phyloP scores from a whole-genome alignment of 192 early-diverging fungal genomes.

The Funneliformis mosseae region DNA sequence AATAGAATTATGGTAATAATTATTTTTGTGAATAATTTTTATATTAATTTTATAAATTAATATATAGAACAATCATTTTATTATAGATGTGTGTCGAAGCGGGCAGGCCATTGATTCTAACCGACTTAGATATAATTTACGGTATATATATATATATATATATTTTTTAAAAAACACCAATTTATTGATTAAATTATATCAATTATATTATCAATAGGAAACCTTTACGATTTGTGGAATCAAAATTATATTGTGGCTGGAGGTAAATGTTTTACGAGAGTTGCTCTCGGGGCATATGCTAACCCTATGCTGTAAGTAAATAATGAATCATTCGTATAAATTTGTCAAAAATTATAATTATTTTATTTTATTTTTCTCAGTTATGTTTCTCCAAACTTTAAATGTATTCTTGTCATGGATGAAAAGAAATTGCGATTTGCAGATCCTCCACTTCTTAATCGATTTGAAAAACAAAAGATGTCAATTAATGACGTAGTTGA shows the following conservation, averaged over 20 bases:
- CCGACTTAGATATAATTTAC: constrained; percentile 29
- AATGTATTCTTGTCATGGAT: constrained; percentile 18
- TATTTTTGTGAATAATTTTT: no score
- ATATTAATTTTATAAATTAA: background rate
- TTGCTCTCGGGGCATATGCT: constrained; percentile 27
- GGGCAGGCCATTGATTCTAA: constrained; percentile 25
- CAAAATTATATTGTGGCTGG: constrained; percentile 26
- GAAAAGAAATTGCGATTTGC: background rate
- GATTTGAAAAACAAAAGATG: constrained; percentile 21
- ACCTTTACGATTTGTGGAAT: constrained; percentile 31
- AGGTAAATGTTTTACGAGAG: constrained; percentile 13
- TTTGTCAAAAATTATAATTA: background rate
- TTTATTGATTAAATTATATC: no score
- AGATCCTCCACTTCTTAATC: constrained; percentile 6
- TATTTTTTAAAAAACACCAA: no score
- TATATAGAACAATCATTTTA: background rate
- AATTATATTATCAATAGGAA: constrained; percentile 14
- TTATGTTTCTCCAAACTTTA: background rate
- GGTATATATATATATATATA: constrained; percentile 1
- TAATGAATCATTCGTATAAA: background rate
- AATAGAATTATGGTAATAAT: constrained; percentile 19
- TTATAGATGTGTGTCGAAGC: constrained; percentile 27
- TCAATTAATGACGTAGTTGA: constrained; percentile 7
- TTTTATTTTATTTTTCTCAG: background rate
- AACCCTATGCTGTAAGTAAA: constrained; percentile 18